Conservation (phyloP, 164 flowering plant genomes). For the Dillenia suffruticosa region DNA sequence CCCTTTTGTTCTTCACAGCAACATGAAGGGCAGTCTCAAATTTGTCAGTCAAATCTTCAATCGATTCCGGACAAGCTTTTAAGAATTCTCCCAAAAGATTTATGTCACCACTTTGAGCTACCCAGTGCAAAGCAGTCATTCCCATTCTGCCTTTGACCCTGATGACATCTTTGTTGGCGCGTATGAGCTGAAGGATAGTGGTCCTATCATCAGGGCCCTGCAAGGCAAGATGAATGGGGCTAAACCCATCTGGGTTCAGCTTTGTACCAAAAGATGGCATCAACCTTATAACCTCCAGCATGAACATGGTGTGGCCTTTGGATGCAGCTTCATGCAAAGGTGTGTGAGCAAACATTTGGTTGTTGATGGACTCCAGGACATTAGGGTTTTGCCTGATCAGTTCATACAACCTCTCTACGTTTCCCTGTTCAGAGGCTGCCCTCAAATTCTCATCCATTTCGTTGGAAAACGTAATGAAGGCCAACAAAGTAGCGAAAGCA, state of each 20-base stretch:
- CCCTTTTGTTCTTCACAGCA: conserved; percentile 4
- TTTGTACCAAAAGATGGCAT: conserved; percentile 19
- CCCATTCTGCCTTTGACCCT: conserved; percentile 22
- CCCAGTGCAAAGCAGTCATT: conserved; percentile 22
- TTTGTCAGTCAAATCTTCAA: conserved; percentile 16
- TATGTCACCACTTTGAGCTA: conserved; percentile 5
- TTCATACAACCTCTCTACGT: conserved; percentile 11
- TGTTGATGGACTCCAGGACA: conserved; percentile 10
- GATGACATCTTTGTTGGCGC: conserved; percentile 8
- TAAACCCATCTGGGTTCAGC: conserved; percentile 17
- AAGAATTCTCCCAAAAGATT: conserved; percentile 12
- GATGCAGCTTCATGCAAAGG: conserved; percentile 28
- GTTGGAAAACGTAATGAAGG: neutral
- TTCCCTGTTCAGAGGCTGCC: conserved; percentile 10
- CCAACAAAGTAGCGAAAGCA: neutral
- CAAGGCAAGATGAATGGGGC: conserved; percentile 26
- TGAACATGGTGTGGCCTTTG: conserved; percentile 12
- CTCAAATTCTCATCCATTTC: conserved; percentile 3
- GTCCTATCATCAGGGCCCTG: neutral
- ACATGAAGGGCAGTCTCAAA: conserved; percentile 23
- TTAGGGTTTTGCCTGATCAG: conserved; percentile 7
- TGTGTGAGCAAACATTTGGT: conserved; percentile 12
- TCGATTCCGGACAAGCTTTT: conserved; percentile 9
- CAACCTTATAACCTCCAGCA: conserved; percentile 18
- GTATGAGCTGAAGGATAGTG: conserved; percentile 1